Evolutionary conservation across 169 alveolate species (phyloP), one percentile per base, ranked within the genome.

Genomic region (Eimeria necatrix): DNA sequence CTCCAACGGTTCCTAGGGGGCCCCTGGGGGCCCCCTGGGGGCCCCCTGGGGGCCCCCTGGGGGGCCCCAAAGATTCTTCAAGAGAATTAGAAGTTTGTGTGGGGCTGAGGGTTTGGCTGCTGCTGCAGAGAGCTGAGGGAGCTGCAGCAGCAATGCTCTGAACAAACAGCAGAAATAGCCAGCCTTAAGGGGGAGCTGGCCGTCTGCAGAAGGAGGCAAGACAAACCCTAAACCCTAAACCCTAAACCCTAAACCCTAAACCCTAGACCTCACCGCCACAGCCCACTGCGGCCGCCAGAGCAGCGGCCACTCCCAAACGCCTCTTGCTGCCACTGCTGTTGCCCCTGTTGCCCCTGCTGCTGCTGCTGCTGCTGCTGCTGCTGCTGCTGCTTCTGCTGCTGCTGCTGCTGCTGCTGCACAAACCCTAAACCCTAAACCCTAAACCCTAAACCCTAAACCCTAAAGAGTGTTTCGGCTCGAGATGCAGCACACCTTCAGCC

Each of bases 111-210:
- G 41, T 32, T 32, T 32, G 41, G 41, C 41, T 56, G 12, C 20
- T 10, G 68, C 68, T 68, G 78, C 32, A 68, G 78, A n/a, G 78
- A 68, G 32, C 32, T 68, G 78, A 3, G 78, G 46, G 78, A 68
- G n/a, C 78, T 68, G 46, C 78, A 68, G 78, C 78, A 68, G 78
- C 78, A 68, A n/a, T 68, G 78, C 78, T 14, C 78, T 8, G 78
- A 68, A n/a, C 78, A 68, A 24, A 68, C 78, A 68, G 78, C 78
- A n/a, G 78, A 68, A 24, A 68, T 68, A 14, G n/a, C 78, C 12
- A 12, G 78, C 78, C 78, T 68, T 14, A 68, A 68, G 78, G 32
- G 32, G 41, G 78, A 68, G 32, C n/a, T 68, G n/a, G n/a, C 78
- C 6, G 14, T 68, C 32, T 68, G 78, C 78, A 68, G n/a, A 68